These are phyloP conservation scores for Cucurbita maxima DNA, from an alignment of 306 rosid genomes.

Conservation along the genomic window DNA sequence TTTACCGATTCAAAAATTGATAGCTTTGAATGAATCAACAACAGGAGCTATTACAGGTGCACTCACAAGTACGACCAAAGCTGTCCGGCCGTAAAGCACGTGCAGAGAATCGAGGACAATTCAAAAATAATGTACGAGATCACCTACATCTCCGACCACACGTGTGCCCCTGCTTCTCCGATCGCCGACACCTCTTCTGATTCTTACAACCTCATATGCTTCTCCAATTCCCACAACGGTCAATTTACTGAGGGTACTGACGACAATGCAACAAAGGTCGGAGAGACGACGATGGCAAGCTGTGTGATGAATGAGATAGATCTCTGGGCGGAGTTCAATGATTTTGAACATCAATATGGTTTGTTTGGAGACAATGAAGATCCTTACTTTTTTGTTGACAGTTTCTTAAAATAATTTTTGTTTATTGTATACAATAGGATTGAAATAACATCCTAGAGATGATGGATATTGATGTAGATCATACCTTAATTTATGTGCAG, in stretches of 20 bases:
- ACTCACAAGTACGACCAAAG: conserved; percentile 49
- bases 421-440: neutral
- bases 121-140: conserved; percentile 25
- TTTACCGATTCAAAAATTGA: neutral
- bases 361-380: neutral
- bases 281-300: neutral
- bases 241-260: neutral
- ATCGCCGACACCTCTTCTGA: neutral
- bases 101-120: conserved; percentile 29
- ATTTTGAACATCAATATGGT: neutral
- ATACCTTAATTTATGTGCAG: neutral
- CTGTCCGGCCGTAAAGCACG: conserved; percentile 55
- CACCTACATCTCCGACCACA: conserved; percentile 65
- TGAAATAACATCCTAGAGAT: neutral
- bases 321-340: neutral
- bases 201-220: neutral
- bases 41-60: conserved; percentile 77
- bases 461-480: neutral
- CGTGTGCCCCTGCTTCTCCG: conserved; percentile 20
- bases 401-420: neutral
- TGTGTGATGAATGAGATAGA: neutral
- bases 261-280: neutral
- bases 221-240: neutral
- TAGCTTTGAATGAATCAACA: neutral
- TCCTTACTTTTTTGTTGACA: neutral